Base-by-base conservation (phyloP, 225 moss, liverwort and hornwort species). In the Lunularia cruciata region DNA sequence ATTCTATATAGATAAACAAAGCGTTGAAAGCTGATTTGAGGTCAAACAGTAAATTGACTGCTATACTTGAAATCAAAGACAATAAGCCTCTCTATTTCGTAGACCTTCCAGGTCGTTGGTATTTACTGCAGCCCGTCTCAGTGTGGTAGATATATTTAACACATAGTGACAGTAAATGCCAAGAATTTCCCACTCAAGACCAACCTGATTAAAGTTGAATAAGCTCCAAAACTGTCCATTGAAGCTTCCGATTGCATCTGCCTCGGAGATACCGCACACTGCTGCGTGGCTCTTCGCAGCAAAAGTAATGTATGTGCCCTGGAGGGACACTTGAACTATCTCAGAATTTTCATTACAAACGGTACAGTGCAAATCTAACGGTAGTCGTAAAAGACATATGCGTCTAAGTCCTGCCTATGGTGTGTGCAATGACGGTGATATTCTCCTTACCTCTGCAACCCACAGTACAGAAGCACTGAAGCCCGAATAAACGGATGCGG, bases 391-490 rank as follows among this genome's bases (percentile, higher is more conserved):
- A 22, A 31, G 10, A 4, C 19, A 31, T 26, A 12, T 30, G 14
- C 7, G 12, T 30, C 4, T 3, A 34, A 25, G 8, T 4, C 19
- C 19, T 49, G 8, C 48, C 8, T 49, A 19, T 49, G 12, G 12
- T 42, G 42, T 12, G 42, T 12, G 6, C 0, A 28, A 3, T 6
- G 12, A 39, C 38, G 15, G 15, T 4, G 28, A 49, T 8, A 12
- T 22, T 34, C 9, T 42, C 26, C 46, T 89, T 78, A 93, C 93
- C 90, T 98, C 86, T 49, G 93, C 92, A 80, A 93, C 89, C 98
- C 98, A 98, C 42, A 98, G 68, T 48, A 98, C 78, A 25, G 98
- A 91, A 23, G 98, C 90, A 53, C 91, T 98, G 68, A 93, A 91
- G 51, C 98, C 98, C 70, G 89, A 73, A 72, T 85, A 84, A 26